These are phyloP conservation scores for Mycena leptocephala DNA, from an alignment of 768 basidiomycete genomes.

Conservation along the genomic window DNA sequence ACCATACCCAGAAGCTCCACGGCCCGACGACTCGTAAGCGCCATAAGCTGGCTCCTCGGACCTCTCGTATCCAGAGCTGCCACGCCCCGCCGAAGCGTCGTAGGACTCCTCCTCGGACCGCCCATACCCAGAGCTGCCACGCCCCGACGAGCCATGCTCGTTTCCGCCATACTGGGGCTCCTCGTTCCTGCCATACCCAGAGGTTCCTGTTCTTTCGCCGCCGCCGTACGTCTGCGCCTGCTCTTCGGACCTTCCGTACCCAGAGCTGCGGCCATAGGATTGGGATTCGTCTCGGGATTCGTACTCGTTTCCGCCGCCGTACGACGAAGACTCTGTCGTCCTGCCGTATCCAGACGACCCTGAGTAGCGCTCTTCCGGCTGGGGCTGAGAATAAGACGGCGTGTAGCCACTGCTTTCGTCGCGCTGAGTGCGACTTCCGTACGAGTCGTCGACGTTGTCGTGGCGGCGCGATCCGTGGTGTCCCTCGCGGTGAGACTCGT, in stretches of 20 bases:
- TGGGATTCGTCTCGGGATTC: constrained; percentile 12
- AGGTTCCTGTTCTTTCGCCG: not conserved
- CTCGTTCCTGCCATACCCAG: constrained; percentile 27
- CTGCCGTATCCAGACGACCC: constrained; percentile 18
- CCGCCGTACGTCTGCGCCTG: constrained; percentile 13
- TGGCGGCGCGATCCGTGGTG: constrained; percentile 3
- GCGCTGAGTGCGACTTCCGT: constrained; percentile 16
- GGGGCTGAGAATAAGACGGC: constrained; percentile 16
- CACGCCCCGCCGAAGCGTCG: constrained; percentile 25
- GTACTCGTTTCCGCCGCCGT: constrained; percentile 22
- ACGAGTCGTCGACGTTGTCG: constrained; percentile 17
- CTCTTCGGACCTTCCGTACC: constrained; percentile 13
- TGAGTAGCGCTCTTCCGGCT: constrained; percentile 1
- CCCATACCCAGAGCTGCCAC: constrained; percentile 29
- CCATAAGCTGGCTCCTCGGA: constrained; percentile 24
- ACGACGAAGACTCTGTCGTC: not conserved
- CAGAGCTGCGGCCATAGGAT: not conserved
- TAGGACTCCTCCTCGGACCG: constrained; percentile 17
- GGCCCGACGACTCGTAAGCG: constrained; percentile 11
- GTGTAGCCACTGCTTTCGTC: constrained; percentile 10
- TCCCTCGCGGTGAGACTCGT: not conserved
- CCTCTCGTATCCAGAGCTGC: constrained; percentile 20
- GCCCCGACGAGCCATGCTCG: constrained; percentile 31
- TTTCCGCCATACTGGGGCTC: constrained; percentile 28
- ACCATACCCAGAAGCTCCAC: constrained; percentile 12